These are phyloP conservation scores for Tilletia indica DNA, from an alignment of 1,284 basidiomycete species.

Conservation along the genomic window DNA sequence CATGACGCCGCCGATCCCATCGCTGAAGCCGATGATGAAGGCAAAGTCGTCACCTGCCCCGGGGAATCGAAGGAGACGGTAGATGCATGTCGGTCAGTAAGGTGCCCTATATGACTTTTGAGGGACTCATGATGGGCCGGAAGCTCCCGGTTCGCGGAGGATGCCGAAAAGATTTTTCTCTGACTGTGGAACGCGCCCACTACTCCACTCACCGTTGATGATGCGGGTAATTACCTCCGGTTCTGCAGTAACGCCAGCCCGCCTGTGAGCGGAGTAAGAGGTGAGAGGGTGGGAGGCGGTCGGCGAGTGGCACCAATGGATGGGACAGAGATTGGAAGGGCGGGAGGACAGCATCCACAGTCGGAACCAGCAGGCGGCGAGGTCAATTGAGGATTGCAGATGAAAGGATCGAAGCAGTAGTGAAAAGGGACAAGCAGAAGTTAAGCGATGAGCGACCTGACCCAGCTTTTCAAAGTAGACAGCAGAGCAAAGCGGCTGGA, in stretches of 20 bases:
- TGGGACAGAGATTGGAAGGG: no score
- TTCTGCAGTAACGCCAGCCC: slow-evolving; percentile 71
- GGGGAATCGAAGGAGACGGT: neutral
- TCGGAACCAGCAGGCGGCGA: no score
- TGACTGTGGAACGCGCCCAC: neutral
- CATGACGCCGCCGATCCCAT: slow-evolving; percentile 84
- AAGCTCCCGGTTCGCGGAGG: no score
- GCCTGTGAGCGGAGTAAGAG: slow-evolving; percentile 60
- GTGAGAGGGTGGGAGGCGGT: neutral
- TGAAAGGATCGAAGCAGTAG: no score
- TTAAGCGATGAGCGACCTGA: neutral
- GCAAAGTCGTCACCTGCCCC: slow-evolving; percentile 37
- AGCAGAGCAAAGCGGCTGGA: neutral
- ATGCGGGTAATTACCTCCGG: slow-evolving; percentile 83
- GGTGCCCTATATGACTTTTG: neutral
- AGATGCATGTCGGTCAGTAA: no score
- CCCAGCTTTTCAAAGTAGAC: neutral
- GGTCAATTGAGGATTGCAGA: no score
- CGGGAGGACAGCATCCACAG: no score
- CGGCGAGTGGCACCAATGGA: no score
- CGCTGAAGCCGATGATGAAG: slow-evolving; percentile 57
- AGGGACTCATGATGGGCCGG: no score
- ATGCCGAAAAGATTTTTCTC: neutral
- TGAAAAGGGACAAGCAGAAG: no score
- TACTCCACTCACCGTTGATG: slow-evolving; percentile 64